Evolutionary conservation across 768 basidiomycete species (phyloP).

Genomic region (Melanogaster broomeanus): DNA sequence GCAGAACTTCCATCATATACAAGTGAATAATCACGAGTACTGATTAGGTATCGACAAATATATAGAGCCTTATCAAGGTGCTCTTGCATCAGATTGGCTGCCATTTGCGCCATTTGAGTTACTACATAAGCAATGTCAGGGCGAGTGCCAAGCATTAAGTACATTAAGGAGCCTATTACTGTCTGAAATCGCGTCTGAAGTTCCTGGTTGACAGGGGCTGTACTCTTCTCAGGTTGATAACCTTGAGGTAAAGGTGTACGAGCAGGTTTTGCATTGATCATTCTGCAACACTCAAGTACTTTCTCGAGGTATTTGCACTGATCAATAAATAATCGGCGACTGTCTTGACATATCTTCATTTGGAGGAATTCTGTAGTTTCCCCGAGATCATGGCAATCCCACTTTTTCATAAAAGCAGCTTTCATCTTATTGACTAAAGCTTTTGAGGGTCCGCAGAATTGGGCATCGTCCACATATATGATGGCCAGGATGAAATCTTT

Average conservation of each 20-base stretch:
- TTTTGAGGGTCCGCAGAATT: too few species aligned
- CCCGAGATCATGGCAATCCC: too few species aligned
- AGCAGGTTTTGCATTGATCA: slow-evolving; percentile 12
- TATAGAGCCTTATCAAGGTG: slow-evolving; percentile 1
- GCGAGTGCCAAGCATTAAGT: slow-evolving; percentile 27
- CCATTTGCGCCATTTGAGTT: slow-evolving; percentile 18
- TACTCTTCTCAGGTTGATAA: slow-evolving; percentile 1
- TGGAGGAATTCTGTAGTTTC: background rate
- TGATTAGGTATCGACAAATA: background rate
- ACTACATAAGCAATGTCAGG: slow-evolving; percentile 36
- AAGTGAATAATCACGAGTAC: background rate
- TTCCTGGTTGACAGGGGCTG: background rate
- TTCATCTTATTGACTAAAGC: too few species aligned
- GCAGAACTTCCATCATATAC: background rate
- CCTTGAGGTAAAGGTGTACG: slow-evolving; percentile 11
- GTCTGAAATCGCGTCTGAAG: background rate
- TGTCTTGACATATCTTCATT: background rate
- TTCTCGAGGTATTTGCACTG: slow-evolving; percentile 13
- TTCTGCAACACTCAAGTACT: slow-evolving; percentile 9
- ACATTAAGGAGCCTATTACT: slow-evolving; percentile 26
- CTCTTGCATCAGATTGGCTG: background rate
- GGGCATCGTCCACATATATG: too few species aligned
- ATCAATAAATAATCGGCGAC: background rate
- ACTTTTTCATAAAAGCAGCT: too few species aligned
- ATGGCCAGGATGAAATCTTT: too few species aligned